phyloP scores from a whole-genome alignment of 1,139 yeast genomes.

The Groenewaldozyma auringiensis region DNA sequence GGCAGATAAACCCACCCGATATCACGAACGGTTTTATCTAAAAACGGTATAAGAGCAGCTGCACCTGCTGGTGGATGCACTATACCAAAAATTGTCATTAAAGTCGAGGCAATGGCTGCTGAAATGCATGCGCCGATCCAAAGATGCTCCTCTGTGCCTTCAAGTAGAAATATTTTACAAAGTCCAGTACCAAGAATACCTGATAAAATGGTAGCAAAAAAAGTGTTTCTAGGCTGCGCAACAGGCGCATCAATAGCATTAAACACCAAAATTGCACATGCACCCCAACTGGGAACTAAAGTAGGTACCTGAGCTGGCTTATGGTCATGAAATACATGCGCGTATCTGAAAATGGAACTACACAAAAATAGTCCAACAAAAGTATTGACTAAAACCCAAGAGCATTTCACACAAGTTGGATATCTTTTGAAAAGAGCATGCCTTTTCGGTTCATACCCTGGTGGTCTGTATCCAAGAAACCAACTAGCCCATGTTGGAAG shows the following conservation, averaged over 20 bases:
- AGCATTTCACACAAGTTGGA: conserved; percentile 5
- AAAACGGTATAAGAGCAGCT: conserved; percentile 52
- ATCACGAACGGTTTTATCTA: conserved; percentile 39
- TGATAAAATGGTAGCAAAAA: conserved; percentile 50
- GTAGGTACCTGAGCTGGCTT: conserved; percentile 38
- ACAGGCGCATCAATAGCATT: conserved; percentile 52
- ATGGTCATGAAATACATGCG: conserved; percentile 40
- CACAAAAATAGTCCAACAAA: conserved; percentile 47
- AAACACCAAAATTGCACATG: conserved; percentile 55
- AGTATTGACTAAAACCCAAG: conserved; percentile 30
- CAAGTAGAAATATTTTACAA: conserved; percentile 43
- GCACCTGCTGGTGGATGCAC: conserved; percentile 77
- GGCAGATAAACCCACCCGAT: conserved; percentile 70
- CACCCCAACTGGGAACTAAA: conserved; percentile 56
- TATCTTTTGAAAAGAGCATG: conserved; percentile 3
- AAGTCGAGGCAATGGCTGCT: conserved; percentile 49
- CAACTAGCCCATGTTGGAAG: conserved; percentile 17
- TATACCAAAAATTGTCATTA: conserved; percentile 51
- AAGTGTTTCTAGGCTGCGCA: conserved; percentile 58
- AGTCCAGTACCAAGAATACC: conserved; percentile 50
- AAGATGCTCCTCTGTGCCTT: conserved; percentile 34
- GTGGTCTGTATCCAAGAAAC: conserved; percentile 20
- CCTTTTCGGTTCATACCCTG: conserved; percentile 3
- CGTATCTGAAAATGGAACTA: conserved; percentile 45
- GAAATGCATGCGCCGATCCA: conserved; percentile 59